Conservation (phyloP, 148 eudicot genomes). For the Nepenthes mirabilis region DNA sequence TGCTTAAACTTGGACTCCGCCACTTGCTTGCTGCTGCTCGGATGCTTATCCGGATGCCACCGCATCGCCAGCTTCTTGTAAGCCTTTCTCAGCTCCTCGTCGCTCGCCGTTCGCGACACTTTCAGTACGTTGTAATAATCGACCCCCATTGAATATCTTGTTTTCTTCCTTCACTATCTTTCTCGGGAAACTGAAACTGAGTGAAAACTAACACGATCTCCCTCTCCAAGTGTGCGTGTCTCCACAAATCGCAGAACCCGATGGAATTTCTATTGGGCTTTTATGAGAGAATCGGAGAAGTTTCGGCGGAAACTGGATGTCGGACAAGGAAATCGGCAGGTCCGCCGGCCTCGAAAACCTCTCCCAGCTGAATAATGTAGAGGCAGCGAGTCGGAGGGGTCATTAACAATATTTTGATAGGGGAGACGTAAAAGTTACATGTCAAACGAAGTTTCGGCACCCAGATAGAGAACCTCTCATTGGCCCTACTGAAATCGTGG, state of each 20-base stretch:
- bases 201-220: too few relatives aligned
- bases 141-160: slow-evolving; percentile 29
- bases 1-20: slow-evolving; percentile 88
- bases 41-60: slow-evolving; percentile 95
- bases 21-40: slow-evolving; percentile 15
- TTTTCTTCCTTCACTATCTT: too few relatives aligned
- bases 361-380: too few relatives aligned
- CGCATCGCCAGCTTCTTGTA: slow-evolving; percentile 75
- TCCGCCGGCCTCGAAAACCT: slow-evolving; percentile 2
- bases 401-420: too few relatives aligned
- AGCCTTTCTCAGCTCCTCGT: slow-evolving; percentile 58
- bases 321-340: slow-evolving; percentile 5
- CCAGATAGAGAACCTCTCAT: neutral
- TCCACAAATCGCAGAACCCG: too few relatives aligned
- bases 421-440: too few relatives aligned
- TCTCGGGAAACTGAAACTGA: neutral
- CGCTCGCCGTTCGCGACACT: slow-evolving; percentile 8
- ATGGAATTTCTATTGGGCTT: too few relatives aligned
- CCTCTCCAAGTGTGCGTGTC: too few relatives aligned
- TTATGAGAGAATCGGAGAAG: neutral
- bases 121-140: slow-evolving; percentile 59
- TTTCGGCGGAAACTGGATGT: neutral
- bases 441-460: too few relatives aligned
- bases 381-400: too few relatives aligned
- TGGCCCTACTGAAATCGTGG: too few relatives aligned